Evolutionary conservation across 2,329 filamentous ascomycete species (phyloP), one percentile per base, ranked within the genome.

Genomic region (Epichloe festucae): DNA sequence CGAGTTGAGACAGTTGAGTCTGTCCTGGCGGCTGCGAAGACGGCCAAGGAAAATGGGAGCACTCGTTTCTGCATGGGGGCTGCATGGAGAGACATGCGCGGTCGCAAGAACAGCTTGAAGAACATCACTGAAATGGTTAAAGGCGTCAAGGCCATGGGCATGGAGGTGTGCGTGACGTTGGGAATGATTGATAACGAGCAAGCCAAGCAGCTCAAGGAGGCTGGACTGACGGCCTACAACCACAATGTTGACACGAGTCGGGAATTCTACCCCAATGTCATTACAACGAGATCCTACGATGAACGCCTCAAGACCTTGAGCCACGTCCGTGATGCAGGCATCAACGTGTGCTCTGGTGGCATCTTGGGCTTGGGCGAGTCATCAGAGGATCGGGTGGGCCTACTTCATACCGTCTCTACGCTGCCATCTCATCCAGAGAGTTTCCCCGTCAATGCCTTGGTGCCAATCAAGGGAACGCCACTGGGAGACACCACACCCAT

Each of bases 11-110:
- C 79, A 1, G 88, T 95, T 51, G 86, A 93, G 53, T 81, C 85
- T 0, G 89, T 95, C 2, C 79, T 95, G 23, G 80, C 78, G 39
- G 87, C 87, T 3, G 89, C 89, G 1, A 79, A 81, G 38, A 79
- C 80, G 35, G 89, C 89, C 54, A 87, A 86, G 62, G 81, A 80
- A 52, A 93, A 93, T 57, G 89, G 89, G 48, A 89, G 85, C 71
- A 94, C 88, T 8, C 81, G 89, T 2, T 95, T 95, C 76, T 95
- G 89, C 71, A 95, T 95, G 89, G 89, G 89, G 8, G 89, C 89
- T 3, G 89, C 89, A 0, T 95, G 89, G 89, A 76, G 89, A 39
- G 89, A 95, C 68, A 95, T 95, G 89, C 84, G 87, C 14, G 89
- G 89, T 17, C 85, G 89, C 57, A 93, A 90, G 70, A 88, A 85